Evolutionary conservation across 306 rosid genomes (phyloP).

Genomic region (Malus orientalis): DNA sequence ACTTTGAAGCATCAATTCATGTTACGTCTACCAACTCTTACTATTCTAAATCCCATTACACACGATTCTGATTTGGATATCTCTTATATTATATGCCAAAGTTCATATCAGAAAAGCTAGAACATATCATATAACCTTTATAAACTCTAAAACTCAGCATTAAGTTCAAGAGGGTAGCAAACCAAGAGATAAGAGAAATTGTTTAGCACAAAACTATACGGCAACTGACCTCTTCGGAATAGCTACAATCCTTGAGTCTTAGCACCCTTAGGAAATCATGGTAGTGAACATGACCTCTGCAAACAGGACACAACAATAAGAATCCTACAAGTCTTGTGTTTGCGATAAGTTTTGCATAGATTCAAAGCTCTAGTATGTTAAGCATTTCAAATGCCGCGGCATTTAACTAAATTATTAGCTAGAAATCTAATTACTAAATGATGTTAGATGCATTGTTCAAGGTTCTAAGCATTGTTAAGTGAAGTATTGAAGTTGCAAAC

Average conservation of each 20-base stretch:
- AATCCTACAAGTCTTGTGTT: not conserved
- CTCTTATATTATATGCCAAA: not conserved
- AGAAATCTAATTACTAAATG: not conserved
- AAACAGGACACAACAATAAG: constrained; percentile 14
- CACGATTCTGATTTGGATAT: not conserved
- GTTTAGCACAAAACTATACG: not conserved
- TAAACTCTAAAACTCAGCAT: not conserved
- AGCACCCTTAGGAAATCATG: constrained; percentile 61
- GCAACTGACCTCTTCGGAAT: constrained; percentile 67
- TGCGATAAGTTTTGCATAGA: not conserved
- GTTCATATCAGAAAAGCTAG: not conserved
- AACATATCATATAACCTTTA: not conserved
- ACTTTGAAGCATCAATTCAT: not conserved
- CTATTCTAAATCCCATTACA: not conserved
- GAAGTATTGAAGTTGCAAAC: not conserved
- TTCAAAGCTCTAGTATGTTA: not conserved
- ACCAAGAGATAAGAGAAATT: not conserved
- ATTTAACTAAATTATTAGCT: not conserved
- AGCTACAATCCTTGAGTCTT: constrained; percentile 54
- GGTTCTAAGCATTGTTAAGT: not conserved
- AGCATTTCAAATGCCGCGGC: not conserved
- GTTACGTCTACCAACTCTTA: not conserved
- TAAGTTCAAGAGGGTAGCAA: not conserved
- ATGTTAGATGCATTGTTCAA: not conserved
- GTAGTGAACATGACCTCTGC: constrained; percentile 76